Percentiles rank a stretch among this genome's conserved stretches.
These are phyloP conservation scores for Iberis pinnata DNA, from an alignment of 345 rosid species.

Conservation along the genomic window DNA sequence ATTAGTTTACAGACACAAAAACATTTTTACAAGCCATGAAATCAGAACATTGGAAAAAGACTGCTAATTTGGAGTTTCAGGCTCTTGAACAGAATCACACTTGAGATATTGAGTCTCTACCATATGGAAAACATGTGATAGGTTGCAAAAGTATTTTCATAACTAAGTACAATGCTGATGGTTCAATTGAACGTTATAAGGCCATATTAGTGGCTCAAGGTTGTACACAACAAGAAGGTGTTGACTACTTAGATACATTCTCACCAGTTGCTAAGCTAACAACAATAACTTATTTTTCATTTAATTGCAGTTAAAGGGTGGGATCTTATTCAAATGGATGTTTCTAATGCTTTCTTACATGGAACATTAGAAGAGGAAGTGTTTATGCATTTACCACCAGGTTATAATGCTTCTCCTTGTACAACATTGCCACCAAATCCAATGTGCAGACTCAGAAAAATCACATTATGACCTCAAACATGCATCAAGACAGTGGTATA, in stretches of 20 bases:
- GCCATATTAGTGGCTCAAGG: background rate
- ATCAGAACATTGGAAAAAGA: background rate
- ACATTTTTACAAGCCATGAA: background rate
- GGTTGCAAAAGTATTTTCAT: background rate
- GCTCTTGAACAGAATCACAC: background rate
- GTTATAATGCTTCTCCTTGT: background rate
- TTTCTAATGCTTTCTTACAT: background rate
- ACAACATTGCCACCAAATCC: too few species aligned
- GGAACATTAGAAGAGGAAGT: background rate
- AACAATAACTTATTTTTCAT: too few species aligned
- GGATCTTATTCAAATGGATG: too few species aligned
- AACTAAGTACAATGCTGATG: background rate
- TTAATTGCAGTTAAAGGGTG: too few species aligned
- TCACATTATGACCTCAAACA: background rate
- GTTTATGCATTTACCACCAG: background rate
- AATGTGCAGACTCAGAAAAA: rapidly evolving
- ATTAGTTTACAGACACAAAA: background rate
- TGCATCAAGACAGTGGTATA: background rate
- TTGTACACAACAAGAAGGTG: too few species aligned
- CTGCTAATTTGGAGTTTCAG: background rate
- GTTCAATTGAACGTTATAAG: background rate
- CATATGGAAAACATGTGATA: background rate
- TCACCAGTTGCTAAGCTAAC: too few species aligned
- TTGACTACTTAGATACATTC: too few species aligned
- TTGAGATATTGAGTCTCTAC: background rate